Evolutionary conservation across 495 filamentous ascomycete genomes (phyloP), one percentile per base, ranked within the genome.

Genomic region (Penicillium roqueforti): DNA sequence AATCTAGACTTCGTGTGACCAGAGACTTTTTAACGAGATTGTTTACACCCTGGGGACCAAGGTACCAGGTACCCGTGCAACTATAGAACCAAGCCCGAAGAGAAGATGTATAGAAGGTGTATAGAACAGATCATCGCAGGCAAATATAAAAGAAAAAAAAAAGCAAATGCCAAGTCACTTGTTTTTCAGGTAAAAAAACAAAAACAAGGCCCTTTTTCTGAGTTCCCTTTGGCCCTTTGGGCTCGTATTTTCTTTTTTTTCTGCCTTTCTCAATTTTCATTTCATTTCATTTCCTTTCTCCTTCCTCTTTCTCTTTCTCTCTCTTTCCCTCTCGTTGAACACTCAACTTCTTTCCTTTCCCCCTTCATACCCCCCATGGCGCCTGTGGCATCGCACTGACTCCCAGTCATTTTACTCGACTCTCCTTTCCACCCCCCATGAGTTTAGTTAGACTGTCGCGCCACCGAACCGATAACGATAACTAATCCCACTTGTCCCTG

Each of bases 401-500:
- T 44, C 1, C 25, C 23, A 29, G 6, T 9, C 5, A 34, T 7
- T 13, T 28, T 41, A 11, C 45, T 26, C 22, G 37, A 37, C 36
- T 20, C 26, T 31, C 32, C 55, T 52, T 55, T 56, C 36, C 34
- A 55, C 54, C 52, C 69, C 63, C 60, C 57, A 76, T 76, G 73
- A 68, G 55, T 76, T 25, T 60, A 62, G 59, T 64, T 61, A 49
- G 34, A 54, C 56, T 39, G 19, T 57, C 53, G 55, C 45, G 54
- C 54, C 45, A 57, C 54, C 55, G 56, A 41, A 53, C 53, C 34
- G 57, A 48, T 51, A 62, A 32, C 52, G 45, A 60, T 54, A 47
- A 59, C 57, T 55, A 60, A 62, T 70, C 25, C 40, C 63, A 67
- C 57, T 85, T 81, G 69, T 89, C 86, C 41, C 46, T 37, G 53